phyloP scores from a whole-genome alignment of 345 rosid genomes.

The Physaria fendleri region DNA sequence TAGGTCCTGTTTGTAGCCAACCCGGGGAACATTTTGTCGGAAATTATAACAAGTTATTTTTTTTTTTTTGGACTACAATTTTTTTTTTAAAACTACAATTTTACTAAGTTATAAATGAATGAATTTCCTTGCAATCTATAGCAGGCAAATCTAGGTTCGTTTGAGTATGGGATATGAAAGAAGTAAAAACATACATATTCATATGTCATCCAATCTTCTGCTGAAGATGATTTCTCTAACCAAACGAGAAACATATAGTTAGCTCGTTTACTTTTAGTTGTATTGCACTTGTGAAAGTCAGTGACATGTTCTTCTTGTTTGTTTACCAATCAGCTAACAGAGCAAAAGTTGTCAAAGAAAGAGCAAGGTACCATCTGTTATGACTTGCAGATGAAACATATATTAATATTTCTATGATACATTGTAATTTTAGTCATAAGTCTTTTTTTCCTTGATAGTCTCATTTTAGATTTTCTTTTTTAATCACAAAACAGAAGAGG shows the following conservation, averaged over 20 bases:
- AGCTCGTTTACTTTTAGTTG: neutral
- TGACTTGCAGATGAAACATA: neutral
- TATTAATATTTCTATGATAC: neutral
- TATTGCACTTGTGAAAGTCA: slow-evolving; percentile 10
- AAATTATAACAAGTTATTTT: no score
- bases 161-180: slow-evolving; percentile 4
- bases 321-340: slow-evolving; percentile 52
- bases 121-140: neutral
- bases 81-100: no score
- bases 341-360: slow-evolving; percentile 64
- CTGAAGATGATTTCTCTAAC: neutral
- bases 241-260: neutral
- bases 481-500: slow-evolving; percentile 54
- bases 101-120: neutral
- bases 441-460: neutral
- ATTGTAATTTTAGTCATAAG: neutral
- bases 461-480: slow-evolving; percentile 7
- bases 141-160: neutral
- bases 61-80: no score
- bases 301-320: slow-evolving; percentile 22
- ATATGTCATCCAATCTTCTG: neutral
- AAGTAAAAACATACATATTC: neutral
- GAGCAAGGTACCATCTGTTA: slow-evolving; percentile 66
- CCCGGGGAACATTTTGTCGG: neutral
- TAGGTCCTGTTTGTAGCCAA: neutral